These are phyloP conservation scores for Fraxinus angustifolia DNA, from an alignment of 305 asterid genomes.

Conservation along the genomic window DNA sequence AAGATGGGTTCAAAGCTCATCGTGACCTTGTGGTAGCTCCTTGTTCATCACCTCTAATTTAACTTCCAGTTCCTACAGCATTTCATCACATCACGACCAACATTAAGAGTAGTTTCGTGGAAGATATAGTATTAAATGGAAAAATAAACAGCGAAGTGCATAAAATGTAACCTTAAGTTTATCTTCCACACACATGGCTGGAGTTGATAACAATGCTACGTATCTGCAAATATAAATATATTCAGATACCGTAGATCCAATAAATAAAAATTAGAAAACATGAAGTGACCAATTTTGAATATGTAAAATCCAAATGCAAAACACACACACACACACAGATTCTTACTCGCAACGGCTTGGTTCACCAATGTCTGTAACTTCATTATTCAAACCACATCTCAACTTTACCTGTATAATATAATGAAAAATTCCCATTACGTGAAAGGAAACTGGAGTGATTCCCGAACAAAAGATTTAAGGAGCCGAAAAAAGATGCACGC, in stretches of 20 bases:
- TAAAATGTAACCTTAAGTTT: slow-evolving; percentile 58
- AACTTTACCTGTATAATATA: slow-evolving; percentile 59
- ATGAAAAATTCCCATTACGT: background rate
- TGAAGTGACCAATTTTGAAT: background rate
- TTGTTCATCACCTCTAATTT: slow-evolving; percentile 57
- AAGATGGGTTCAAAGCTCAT: slow-evolving; percentile 57
- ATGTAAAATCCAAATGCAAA: background rate
- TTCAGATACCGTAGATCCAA: slow-evolving; percentile 18
- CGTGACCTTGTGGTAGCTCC: slow-evolving; percentile 58
- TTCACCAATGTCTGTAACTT: slow-evolving; percentile 80
- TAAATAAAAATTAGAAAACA: background rate
- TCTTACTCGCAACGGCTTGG: slow-evolving; percentile 99
- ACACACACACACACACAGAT: background rate
- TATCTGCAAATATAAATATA: slow-evolving; percentile 49
- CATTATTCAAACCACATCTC: slow-evolving; percentile 84
- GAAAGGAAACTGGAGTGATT: background rate
- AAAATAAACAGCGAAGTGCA: background rate
- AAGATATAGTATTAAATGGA: background rate
- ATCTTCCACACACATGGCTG: slow-evolving; percentile 68
- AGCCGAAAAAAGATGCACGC: background rate
- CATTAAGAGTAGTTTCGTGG: background rate
- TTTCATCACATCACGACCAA: slow-evolving; percentile 2
- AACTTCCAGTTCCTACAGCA: slow-evolving; percentile 65
- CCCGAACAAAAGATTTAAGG: slow-evolving; percentile 1
- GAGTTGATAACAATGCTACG: slow-evolving; percentile 69